Conservation (phyloP, 2,329 filamentous ascomycete genomes). For the Xylariaceae sp. region DNA sequence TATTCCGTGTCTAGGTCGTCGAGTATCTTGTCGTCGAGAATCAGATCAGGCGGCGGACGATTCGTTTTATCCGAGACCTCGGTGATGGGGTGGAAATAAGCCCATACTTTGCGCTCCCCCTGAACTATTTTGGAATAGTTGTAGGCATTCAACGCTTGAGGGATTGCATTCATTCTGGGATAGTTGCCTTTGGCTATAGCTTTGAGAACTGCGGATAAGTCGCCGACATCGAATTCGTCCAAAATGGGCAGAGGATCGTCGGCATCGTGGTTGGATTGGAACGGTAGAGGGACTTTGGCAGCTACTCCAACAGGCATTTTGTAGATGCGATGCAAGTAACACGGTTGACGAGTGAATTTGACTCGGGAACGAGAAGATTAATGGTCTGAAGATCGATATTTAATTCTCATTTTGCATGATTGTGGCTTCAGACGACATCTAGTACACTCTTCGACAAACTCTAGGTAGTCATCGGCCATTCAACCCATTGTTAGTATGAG, state of each 20-base stretch:
- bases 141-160: slow-evolving; percentile 21
- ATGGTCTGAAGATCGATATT: too few species aligned
- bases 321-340: too few species aligned
- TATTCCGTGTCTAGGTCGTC: slow-evolving; percentile 15
- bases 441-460: too few species aligned
- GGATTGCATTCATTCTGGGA: slow-evolving; percentile 17
- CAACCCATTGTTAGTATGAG: too few species aligned
- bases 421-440: too few species aligned
- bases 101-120: slow-evolving; percentile 6
- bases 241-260: slow-evolving; percentile 8
- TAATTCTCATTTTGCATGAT: too few species aligned
- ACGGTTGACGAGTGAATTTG: too few species aligned
- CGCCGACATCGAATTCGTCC: slow-evolving; percentile 9
- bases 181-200: slow-evolving; percentile 14
- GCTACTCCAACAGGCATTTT: too few species aligned
- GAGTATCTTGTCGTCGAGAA: slow-evolving; percentile 7
- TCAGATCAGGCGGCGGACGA: not conserved
- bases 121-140: slow-evolving; percentile 8
- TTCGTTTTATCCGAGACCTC: slow-evolving; percentile 3
- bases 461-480: too few species aligned
- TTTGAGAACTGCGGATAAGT: slow-evolving; percentile 14
- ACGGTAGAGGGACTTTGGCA: too few species aligned
- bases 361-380: too few species aligned
- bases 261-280: too few species aligned
- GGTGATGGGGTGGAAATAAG: slow-evolving; percentile 21